These are phyloP conservation scores for Entophlyctis luteolus DNA, from an alignment of 192 early-diverging fungal species.

Conservation along the genomic window DNA sequence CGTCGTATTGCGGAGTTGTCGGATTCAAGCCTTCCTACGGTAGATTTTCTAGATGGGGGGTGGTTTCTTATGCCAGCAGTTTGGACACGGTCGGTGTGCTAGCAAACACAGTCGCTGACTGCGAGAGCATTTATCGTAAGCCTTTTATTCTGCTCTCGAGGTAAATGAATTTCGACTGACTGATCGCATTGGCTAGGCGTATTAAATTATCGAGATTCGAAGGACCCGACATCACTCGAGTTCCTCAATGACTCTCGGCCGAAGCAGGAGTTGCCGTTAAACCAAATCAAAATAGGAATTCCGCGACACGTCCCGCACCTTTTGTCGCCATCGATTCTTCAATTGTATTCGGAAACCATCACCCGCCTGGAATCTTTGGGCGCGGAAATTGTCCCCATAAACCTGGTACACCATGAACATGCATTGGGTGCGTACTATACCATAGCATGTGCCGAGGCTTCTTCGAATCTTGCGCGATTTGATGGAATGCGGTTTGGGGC, in stretches of 20 bases:
- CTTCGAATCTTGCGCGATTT: constrained; percentile 82
- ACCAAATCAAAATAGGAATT: constrained; percentile 57
- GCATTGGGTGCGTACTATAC: constrained; percentile 85
- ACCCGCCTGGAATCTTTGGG: constrained; percentile 53
- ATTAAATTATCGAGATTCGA: constrained; percentile 51
- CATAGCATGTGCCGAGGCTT: constrained; percentile 83
- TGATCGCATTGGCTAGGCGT: constrained; percentile 49
- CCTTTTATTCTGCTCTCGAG: neutral
- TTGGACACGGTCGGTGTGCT: constrained; percentile 88
- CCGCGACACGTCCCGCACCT: constrained; percentile 25
- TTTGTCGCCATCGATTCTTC: neutral
- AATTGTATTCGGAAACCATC: constrained; percentile 38
- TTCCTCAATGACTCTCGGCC: neutral
- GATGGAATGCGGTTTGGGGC: constrained; percentile 84
- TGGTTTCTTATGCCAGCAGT: constrained; percentile 81
- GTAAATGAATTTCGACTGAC: too few species aligned
- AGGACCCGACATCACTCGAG: constrained; percentile 55
- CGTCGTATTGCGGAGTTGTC: constrained; percentile 86
- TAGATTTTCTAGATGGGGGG: constrained; percentile 73
- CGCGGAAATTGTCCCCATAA: constrained; percentile 65
- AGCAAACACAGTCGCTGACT: constrained; percentile 55
- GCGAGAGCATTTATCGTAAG: constrained; percentile 57
- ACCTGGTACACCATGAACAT: constrained; percentile 63
- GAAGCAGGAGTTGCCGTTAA: neutral
- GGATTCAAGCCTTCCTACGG: constrained; percentile 95